Conservation (phyloP, 768 basidiomycete species). For the Hericium alpestre region DNA sequence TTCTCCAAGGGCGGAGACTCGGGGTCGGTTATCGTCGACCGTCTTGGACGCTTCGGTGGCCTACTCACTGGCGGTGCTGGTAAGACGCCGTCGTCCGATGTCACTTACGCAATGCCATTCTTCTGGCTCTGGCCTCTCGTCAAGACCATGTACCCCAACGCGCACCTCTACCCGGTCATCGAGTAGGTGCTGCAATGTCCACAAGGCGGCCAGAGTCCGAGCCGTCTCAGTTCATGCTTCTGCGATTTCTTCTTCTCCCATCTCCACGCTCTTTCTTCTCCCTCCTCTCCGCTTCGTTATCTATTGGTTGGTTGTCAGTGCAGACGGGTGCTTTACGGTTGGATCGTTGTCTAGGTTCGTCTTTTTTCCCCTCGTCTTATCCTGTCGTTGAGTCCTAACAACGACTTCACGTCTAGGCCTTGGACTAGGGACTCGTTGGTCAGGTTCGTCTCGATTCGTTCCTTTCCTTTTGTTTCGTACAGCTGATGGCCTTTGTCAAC, state of each 20-base stretch:
- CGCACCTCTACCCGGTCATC: background rate
- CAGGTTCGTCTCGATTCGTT: too few species aligned
- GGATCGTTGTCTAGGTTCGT: too few species aligned
- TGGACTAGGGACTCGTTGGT: too few species aligned
- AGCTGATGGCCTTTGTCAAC: too few species aligned
- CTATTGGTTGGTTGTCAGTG: too few species aligned
- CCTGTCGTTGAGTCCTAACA: too few species aligned
- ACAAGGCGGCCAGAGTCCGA: background rate
- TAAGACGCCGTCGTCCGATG: constrained; percentile 11
- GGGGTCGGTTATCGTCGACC: constrained; percentile 18
- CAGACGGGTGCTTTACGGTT: too few species aligned
- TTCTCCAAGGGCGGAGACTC: constrained; percentile 23
- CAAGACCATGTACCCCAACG: background rate
- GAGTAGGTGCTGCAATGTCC: background rate
- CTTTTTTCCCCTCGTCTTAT: too few species aligned
- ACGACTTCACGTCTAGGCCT: too few species aligned
- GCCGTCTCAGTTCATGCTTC: background rate
- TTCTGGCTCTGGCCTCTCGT: background rate
- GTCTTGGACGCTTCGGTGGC: constrained; percentile 14
- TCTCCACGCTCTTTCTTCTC: background rate
- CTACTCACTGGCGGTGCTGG: constrained; percentile 19
- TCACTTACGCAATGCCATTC: constrained; percentile 18
- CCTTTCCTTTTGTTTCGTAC: too few species aligned
- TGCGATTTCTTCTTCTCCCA: background rate
- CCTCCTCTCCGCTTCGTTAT: background rate